These are phyloP conservation scores for Gentiana macrophylla DNA, from an alignment of 257 asterid genomes.

Conservation along the genomic window DNA sequence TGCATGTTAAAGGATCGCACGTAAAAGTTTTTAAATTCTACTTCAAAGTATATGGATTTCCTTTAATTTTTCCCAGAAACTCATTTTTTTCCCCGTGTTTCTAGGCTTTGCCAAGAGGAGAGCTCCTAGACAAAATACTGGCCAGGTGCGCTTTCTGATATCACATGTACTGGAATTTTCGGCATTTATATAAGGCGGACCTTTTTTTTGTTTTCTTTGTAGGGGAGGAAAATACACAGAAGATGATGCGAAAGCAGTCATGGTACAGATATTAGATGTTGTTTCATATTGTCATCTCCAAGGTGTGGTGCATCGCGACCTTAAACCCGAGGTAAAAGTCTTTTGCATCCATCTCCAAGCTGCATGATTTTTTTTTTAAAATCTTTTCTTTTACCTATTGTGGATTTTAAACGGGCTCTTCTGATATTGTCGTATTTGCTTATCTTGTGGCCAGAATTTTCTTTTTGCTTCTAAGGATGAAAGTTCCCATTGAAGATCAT, in stretches of 20 bases:
- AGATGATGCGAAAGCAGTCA: conserved; percentile 45
- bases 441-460: conserved; percentile 38
- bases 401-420: not conserved
- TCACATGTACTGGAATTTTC: conserved; percentile 1
- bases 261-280: conserved; percentile 51
- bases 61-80: too few relatives aligned
- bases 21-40: too few relatives aligned
- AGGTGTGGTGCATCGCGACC: conserved; percentile 75
- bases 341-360: not conserved
- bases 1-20: too few relatives aligned
- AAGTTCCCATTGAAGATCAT: conserved; percentile 45
- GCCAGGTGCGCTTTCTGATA: conserved; percentile 29
- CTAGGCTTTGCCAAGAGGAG: conserved; percentile 74
- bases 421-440: conserved; percentile 4
- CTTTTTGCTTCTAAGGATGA: conserved; percentile 46
- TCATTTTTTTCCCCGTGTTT: conserved; percentile 5
- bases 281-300: conserved; percentile 49
- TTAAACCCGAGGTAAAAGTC: conserved; percentile 59
- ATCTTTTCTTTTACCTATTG: too few relatives aligned
- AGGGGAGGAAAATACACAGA: conserved; percentile 59
- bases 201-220: conserved; percentile 4
- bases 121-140: conserved; percentile 57
- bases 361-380: too few relatives aligned
- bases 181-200: not conserved
- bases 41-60: too few relatives aligned